Evolutionary conservation across 169 alveolate species (phyloP).

Genomic region (Cryptosporidium canis): DNA sequence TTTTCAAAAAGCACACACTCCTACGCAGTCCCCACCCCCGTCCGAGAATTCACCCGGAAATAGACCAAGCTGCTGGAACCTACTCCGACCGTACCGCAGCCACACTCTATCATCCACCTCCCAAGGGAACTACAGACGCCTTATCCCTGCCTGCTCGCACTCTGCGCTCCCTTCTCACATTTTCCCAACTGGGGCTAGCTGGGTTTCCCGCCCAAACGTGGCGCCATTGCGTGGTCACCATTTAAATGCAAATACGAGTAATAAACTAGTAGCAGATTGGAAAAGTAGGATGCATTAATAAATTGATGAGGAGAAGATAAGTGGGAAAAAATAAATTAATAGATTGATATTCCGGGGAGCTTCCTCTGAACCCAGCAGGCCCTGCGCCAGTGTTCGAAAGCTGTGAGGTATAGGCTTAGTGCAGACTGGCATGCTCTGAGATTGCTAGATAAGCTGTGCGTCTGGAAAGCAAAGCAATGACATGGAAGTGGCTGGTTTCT

Average conservation of each 20-base stretch:
- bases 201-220: conserved; percentile 5
- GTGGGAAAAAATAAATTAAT: not conserved
- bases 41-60: too few relatives aligned
- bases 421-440: not conserved
- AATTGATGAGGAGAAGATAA: not conserved
- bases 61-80: too few relatives aligned
- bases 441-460: not conserved
- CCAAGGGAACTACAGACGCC: not conserved
- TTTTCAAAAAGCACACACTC: too few relatives aligned
- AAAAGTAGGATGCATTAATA: not conserved
- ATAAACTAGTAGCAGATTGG: not conserved
- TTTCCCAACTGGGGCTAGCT: not conserved
- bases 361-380: not conserved
- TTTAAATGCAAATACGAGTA: not conserved
- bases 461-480: not conserved
- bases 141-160: not conserved
- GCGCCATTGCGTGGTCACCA: conserved; percentile 34
- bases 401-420: too few relatives aligned
- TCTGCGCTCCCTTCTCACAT: not conserved
- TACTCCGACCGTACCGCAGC: too few relatives aligned
- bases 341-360: not conserved
- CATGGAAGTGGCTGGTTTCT: conserved; percentile 43
- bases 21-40: too few relatives aligned
- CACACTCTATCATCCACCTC: not conserved
- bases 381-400: too few relatives aligned